Conservation (phyloP, 352 stramenopile species). For the Globisporangium nunn region DNA sequence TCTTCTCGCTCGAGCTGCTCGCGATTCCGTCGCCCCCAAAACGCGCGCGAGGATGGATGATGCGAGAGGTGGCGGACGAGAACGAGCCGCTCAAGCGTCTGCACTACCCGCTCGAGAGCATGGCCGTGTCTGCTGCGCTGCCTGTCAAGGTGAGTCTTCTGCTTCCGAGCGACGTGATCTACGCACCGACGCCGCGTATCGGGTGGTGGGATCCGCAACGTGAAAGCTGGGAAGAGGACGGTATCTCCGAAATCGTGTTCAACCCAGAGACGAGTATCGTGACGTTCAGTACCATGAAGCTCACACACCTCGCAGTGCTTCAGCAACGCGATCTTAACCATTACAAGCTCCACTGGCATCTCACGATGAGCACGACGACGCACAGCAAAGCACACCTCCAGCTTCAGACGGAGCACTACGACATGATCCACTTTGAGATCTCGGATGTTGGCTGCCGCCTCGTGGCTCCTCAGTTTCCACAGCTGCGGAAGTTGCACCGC, state of each 20-base stretch:
- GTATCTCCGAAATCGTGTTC: conserved; percentile 57
- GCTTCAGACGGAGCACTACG: conserved; percentile 49
- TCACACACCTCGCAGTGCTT: conserved; percentile 64
- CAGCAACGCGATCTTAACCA: conserved; percentile 66
- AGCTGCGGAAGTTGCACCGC: conserved; percentile 33
- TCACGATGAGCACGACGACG: conserved; percentile 48
- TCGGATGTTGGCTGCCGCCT: conserved; percentile 51
- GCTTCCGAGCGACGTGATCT: conserved; percentile 47
- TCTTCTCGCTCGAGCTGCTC: conserved; percentile 65
- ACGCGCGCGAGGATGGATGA: conserved; percentile 65
- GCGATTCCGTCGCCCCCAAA: conserved; percentile 61
- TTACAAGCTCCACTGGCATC: conserved; percentile 51
- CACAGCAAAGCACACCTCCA: conserved; percentile 30
- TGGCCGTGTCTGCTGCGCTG: conserved; percentile 55
- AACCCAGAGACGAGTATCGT: conserved; percentile 50
- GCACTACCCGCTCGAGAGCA: conserved; percentile 69
- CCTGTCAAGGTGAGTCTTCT: conserved; percentile 57
- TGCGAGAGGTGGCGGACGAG: conserved; percentile 52
- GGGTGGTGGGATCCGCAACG: conserved; percentile 56
- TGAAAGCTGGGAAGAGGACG: conserved; percentile 66
- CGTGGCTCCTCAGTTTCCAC: conserved; percentile 33
- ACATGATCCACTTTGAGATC: conserved; percentile 60
- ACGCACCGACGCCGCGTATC: conserved; percentile 33
- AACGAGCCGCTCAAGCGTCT: conserved; percentile 48
- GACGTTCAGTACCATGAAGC: conserved; percentile 68